Conservation (phyloP, 495 filamentous ascomycete genomes). For the Daldinia vernicosa region DNA sequence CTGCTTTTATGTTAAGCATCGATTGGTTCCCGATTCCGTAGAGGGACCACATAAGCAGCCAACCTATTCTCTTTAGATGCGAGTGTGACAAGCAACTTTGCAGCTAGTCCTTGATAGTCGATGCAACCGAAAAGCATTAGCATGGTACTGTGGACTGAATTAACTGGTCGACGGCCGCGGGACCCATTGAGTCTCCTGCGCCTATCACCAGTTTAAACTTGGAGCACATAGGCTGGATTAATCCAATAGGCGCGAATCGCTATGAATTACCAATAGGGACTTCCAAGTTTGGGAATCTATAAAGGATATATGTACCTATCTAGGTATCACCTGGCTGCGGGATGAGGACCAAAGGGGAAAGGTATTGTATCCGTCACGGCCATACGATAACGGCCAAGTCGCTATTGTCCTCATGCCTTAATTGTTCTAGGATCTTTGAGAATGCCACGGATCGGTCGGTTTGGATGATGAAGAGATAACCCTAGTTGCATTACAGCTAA, state of each 20-base stretch:
- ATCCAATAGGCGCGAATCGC: slow-evolving; percentile 35
- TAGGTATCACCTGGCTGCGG: slow-evolving; percentile 40
- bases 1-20: slow-evolving; percentile 36
- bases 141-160: slow-evolving; percentile 32
- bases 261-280: slow-evolving; percentile 10
- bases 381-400: slow-evolving; percentile 41
- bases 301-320: slow-evolving; percentile 11
- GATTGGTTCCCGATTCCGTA: slow-evolving; percentile 38
- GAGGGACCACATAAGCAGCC: slow-evolving; percentile 30
- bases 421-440: slow-evolving; percentile 10
- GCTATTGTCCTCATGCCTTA: slow-evolving; percentile 12
- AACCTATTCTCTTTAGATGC: slow-evolving; percentile 24
- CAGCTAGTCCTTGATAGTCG: slow-evolving; percentile 19
- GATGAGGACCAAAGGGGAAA: slow-evolving; percentile 38
- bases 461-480: slow-evolving; percentile 18
- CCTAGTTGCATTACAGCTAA: slow-evolving; percentile 6
- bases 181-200: slow-evolving; percentile 26
- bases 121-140: slow-evolving; percentile 33
- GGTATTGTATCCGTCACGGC: slow-evolving; percentile 30
- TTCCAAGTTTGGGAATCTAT: slow-evolving; percentile 33
- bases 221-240: slow-evolving; percentile 21
- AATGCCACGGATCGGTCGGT: slow-evolving; percentile 14
- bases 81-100: slow-evolving; percentile 41
- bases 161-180: slow-evolving; percentile 34
- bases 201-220: slow-evolving; percentile 32